A percentile compares a stretch with the other conserved stretches of the same genome.
Conservation (phyloP, 2,329 filamentous ascomycete species). For the Cladophialophora bantiana region DNA sequence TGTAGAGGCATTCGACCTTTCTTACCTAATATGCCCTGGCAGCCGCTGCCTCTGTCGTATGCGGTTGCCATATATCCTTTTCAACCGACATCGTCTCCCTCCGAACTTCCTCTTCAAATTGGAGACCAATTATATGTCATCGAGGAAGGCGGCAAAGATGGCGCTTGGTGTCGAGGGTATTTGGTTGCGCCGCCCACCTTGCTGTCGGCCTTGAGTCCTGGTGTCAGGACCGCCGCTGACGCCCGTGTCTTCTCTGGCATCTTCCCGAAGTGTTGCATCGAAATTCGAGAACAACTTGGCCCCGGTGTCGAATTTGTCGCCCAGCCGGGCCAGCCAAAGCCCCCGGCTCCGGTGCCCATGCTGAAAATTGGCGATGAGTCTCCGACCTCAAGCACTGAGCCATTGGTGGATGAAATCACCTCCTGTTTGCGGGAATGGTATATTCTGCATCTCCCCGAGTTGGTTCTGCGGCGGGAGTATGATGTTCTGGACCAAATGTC, state of each 20-base stretch:
- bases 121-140: conserved; percentile 99
- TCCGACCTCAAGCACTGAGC: conserved; percentile 85
- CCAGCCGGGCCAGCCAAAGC: conserved; percentile 58
- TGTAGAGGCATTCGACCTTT: conserved; percentile 16
- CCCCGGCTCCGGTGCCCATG: conserved; percentile 93
- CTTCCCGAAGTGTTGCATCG: conserved; percentile 92
- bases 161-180: conserved; percentile 94
- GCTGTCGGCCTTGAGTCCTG: conserved; percentile 86
- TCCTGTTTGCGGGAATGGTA: conserved; percentile 98
- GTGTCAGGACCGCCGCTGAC: conserved; percentile 91
- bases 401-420: conserved; percentile 94
- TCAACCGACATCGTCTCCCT: conserved; percentile 75
- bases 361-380: conserved; percentile 98
- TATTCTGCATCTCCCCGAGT: conserved; percentile 91
- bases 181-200: conserved; percentile 92
- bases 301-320: conserved; percentile 13
- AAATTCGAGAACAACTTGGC: conserved; percentile 89
- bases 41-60: conserved; percentile 96
- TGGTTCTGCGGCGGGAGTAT: conserved; percentile 85
- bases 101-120: conserved; percentile 94
- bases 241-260: conserved; percentile 98
- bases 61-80: conserved; percentile 97
- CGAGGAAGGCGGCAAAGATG: conserved; percentile 84
- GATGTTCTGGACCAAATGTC: conserved; percentile 80
- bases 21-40: conserved; percentile 79